Base-by-base conservation (phyloP, 2,329 filamentous ascomycete genomes). In the Triangularia verruculosa region DNA sequence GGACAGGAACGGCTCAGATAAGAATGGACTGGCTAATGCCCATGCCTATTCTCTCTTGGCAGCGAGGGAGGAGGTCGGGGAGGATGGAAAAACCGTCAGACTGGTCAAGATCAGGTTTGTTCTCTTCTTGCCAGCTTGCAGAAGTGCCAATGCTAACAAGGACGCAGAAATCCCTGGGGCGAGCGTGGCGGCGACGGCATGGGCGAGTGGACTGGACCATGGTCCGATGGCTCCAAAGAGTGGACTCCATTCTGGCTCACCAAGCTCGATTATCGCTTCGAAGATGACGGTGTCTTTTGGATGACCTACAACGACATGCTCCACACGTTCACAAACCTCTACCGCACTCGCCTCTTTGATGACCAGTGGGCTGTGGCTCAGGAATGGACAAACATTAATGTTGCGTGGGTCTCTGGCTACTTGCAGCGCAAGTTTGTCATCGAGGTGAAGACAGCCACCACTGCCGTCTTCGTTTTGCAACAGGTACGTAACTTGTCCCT, bases 251-350 rank as follows among this genome's bases (percentile, higher is more conserved):
- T 86, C 22, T 82, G 81, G 34, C 82, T 86, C 57, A 76, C 80
- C 62, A 85, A 87, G 71, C 80, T 88, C 1, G 79, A 78, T 52
- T 85, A 87, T 70, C 80, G 80, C 30, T 88, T 88, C 63, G 85
- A 85, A 25, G 84, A 83, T 66, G 85, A 88, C 69, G 85, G 84
- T 0, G 83, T 86, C 13, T 88, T 88, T 70, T 88, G 85, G 85
- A 87, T 88, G 64, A 80, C 83, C 1, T 88, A 86, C 69, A 79
- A 83, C 55, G 86, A 89, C 68, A 78, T 89, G 61, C 79, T 89
- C 9, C 80, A 82, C 67, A 88, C 87, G 68, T 89, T 85, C 70
- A 82, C 82, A 55, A 81, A 83, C 67, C 83, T 89, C 60, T 85
- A 89, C 70, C 80, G 86, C 12, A 89, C 86, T 0, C 79, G 86